Base-by-base conservation (phyloP, 2,329 filamentous ascomycete genomes). In the Cladophialophora bantiana region DNA sequence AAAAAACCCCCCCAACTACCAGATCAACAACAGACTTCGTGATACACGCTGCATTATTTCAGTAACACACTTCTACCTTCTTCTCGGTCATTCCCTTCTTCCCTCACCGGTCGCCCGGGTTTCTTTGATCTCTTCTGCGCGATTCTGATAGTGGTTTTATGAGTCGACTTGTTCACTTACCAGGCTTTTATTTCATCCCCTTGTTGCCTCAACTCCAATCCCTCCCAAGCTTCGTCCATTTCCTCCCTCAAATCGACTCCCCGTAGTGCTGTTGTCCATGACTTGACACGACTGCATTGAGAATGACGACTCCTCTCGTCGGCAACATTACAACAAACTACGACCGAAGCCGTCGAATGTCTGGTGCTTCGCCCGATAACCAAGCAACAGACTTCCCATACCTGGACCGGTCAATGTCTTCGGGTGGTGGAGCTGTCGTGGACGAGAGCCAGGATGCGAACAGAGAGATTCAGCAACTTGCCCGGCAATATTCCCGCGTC, bases 251-350 rank as follows among this genome's bases (percentile, higher is more conserved):
- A 55, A 55, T 12, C 26, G 15, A 26, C 26, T n/a, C 12, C n/a
- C 31, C 52, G 7, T 35, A n/a, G 9, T 55, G n/a, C n/a, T 35
- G 34, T 36, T 36, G 31, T n/a, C 34, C 48, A 61, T 61, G 59
- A 34, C 26, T 38, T 53, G 59, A 61, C 26, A 40, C 12, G 26
- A 26, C 10, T 3, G 20, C 50, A 20, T 26, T 2, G 45, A 45
- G 5, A 34, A 68, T 68, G 66, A 62, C 66, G 48, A 66, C 62
- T 31, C 61, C 62, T 12, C 48, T 64, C 38, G 54, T 63, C n/a
- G 65, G 65, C 57, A 67, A 64, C 32, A 55, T 67, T 34, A 60
- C 65, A 15, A 67, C 65, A 56, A 68, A 68, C 48, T 59, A 65
- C 40, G 66, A 68, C 34, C 62, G 59, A 9, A 65, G 55, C 38